Percentiles rank a stretch among this genome's conserved stretches.
Evolutionary conservation across 345 rosid species (phyloP).

Genomic region (Hibiscus mutabilis): DNA sequence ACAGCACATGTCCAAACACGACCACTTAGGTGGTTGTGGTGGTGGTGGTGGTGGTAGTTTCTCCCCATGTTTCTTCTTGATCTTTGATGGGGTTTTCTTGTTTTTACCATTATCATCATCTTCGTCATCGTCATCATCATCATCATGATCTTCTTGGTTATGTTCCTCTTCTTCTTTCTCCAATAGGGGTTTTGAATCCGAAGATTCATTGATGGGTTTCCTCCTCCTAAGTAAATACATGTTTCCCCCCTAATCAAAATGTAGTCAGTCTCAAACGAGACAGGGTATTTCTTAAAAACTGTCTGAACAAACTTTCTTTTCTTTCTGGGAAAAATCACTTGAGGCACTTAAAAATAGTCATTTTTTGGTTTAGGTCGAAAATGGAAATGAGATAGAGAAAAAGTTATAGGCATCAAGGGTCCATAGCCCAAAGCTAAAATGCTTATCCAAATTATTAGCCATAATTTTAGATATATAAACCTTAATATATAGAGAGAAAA

Average conservation of each 20-base stretch:
- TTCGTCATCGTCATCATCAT: not conserved
- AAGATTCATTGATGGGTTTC: not conserved
- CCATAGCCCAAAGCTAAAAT: not conserved
- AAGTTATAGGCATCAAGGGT: not conserved
- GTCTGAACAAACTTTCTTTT: not conserved
- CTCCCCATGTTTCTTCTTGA: not conserved
- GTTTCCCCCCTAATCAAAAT: not conserved
- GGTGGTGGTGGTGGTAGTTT: too few species aligned
- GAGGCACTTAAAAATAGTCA: not conserved
- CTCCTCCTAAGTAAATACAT: not conserved
- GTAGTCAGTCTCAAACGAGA: not conserved
- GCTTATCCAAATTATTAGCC: not conserved
- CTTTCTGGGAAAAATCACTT: not conserved
- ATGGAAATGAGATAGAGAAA: not conserved
- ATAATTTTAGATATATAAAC: too few species aligned
- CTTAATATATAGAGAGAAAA: too few species aligned
- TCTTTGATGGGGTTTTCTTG: not conserved
- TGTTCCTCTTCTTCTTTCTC: not conserved
- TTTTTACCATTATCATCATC: not conserved
- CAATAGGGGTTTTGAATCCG: not conserved
- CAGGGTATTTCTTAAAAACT: not conserved
- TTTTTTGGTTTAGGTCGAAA: not conserved
- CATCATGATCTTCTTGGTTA: not conserved
- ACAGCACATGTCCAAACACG: slow-evolving; percentile 52
- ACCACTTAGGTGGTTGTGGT: slow-evolving; percentile 21